A percentile compares a stretch with the other conserved stretches of the same genome.
Evolutionary conservation across 2,329 filamentous ascomycete genomes (phyloP).

Genomic region (Spiromastix sp.): DNA sequence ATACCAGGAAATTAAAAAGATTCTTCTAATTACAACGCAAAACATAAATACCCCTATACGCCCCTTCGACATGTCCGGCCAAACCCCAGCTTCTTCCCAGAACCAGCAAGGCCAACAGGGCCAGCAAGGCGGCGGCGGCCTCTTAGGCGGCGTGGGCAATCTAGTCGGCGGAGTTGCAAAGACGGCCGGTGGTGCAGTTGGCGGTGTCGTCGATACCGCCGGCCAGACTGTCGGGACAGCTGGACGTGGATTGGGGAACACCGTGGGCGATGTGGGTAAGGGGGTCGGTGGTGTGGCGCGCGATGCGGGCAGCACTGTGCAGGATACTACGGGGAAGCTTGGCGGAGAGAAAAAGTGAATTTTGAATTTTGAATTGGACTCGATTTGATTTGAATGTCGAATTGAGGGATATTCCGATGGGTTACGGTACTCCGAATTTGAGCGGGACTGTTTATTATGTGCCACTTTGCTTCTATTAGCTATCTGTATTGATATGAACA

Average conservation of each 20-base stretch:
- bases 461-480: too few relatives aligned
- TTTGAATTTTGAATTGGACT: too few relatives aligned
- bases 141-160: not conserved
- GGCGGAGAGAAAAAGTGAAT: not conserved
- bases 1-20: too few relatives aligned
- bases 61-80: conserved; percentile 2
- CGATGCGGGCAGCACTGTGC: conserved; percentile 1
- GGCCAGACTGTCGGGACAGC: conserved; percentile 6
- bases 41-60: not conserved
- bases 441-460: too few relatives aligned
- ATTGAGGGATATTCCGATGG: too few relatives aligned
- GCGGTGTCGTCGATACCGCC: conserved; percentile 1
- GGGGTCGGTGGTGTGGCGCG: conserved; percentile 2
- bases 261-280: not conserved
- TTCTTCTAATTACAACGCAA: too few relatives aligned
- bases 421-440: too few relatives aligned
- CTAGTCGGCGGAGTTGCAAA: conserved; percentile 4
- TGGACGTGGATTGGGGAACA: conserved; percentile 7
- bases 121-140: not conserved
- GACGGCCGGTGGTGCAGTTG: conserved; percentile 3
- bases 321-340: not conserved
- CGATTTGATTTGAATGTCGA: too few relatives aligned
- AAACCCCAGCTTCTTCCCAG: not conserved
- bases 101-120: not conserved
- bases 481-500: too few relatives aligned